Evolutionary conservation across 192 early-diverging fungal genomes (phyloP).

Genomic region (Gonapodya sp.): DNA sequence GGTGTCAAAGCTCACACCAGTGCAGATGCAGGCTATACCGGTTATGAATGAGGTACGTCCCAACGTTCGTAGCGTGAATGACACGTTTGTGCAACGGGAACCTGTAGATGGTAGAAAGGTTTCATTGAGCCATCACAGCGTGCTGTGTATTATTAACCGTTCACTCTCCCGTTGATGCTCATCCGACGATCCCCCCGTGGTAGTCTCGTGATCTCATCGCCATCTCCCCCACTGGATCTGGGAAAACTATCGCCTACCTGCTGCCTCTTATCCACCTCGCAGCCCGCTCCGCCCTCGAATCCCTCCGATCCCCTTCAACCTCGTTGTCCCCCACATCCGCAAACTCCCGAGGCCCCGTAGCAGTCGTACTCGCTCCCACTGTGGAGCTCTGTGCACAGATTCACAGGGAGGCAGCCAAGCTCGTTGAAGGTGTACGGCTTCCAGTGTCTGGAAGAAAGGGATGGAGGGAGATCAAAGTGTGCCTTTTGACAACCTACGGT

Average conservation of each 20-base stretch:
- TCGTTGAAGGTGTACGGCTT: not conserved
- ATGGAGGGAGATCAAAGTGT: not conserved
- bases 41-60: slow-evolving; percentile 63
- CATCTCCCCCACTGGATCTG: slow-evolving; percentile 93
- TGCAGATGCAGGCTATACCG: slow-evolving; percentile 91
- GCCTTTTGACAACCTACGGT: not conserved
- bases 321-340: not conserved
- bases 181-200: not conserved
- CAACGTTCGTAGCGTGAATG: too few species aligned
- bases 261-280: slow-evolving; percentile 72
- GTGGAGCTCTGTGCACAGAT: not conserved
- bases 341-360: not conserved
- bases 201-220: slow-evolving; percentile 79
- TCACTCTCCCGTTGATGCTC: too few species aligned
- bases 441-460: not conserved
- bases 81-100: too few species aligned
- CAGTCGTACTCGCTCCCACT: not conserved
- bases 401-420: not conserved
- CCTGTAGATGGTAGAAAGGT: too few species aligned
- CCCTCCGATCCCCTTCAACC: too few species aligned
- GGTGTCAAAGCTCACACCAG: slow-evolving; percentile 71
- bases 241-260: slow-evolving; percentile 92
- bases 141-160: too few species aligned
- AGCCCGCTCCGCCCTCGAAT: not conserved
- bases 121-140: too few species aligned